Evolutionary conservation across 2,329 filamentous ascomycete genomes (phyloP), one percentile per base, ranked within the genome.

Genomic region (Fusarium sp.): DNA sequence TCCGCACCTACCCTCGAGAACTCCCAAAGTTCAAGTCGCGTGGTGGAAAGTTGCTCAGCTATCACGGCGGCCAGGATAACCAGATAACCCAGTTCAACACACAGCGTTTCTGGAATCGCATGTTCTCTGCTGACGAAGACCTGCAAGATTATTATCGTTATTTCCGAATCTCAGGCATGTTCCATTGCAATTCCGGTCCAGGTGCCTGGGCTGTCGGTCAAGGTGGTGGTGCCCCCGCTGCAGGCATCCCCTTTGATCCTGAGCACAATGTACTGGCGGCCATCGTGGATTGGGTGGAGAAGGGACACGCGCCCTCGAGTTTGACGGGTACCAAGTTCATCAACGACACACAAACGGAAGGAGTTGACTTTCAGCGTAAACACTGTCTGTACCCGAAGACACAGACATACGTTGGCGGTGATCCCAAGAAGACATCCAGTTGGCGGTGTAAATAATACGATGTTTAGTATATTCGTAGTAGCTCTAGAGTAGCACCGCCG

Each of bases 111-210:
- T 76, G 71, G 48, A 49, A 75, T 7, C 66, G 55, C 5, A 68
- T 76, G 58, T 33, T 64, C 17, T 15, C 62, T 71, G 75, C 20
- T 75, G 76, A 69, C 5, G 18, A 31, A 1, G 69, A 75, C 15
- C 49, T 84, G 20, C 84, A 83, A 3, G 81, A 84, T 11, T 85
- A 85, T 73, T 90, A 86, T 75, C 76, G 79, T 0, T 83, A 84
- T 69, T 88, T 88, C 71, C 78, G 77, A 20, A 80, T 88, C n/a
- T 85, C 85, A 0, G 86, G 86, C 1, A 85, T 62, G 33, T 81
- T 81, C 13, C 86, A 88, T 73, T 88, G 86, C 68, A 58, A 66
- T 20, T 38, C 64, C 5, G 86, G 87, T 8, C 77, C 75, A 3
- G 85, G 85, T 2, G 85, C 85, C 0, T 79, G 74, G 68, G 66